phyloP scores from a whole-genome alignment of 305 asterid species.

The Solanum aculeatissimum region DNA sequence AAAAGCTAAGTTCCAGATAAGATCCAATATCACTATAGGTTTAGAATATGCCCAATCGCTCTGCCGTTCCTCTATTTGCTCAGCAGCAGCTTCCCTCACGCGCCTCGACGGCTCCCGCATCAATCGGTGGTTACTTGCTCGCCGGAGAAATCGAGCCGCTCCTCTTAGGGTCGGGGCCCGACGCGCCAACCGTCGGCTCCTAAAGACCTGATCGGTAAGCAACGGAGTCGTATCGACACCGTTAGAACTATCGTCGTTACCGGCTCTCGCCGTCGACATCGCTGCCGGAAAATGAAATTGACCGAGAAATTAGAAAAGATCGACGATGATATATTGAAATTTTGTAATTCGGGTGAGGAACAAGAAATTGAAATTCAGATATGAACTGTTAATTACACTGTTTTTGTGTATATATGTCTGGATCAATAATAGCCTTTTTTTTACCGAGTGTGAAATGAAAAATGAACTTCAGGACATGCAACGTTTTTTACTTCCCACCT shows the following conservation, averaged over 20 bases:
- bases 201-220: conserved; percentile 45
- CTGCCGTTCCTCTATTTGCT: conserved; percentile 82
- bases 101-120: conserved; percentile 80
- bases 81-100: conserved; percentile 78
- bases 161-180: conserved; percentile 64
- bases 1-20: conserved; percentile 73
- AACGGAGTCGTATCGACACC: conserved; percentile 47
- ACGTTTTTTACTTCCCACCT: background rate
- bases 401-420: background rate
- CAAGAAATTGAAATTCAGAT: background rate
- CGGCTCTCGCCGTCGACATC: conserved; percentile 7
- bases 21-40: conserved; percentile 70
- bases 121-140: conserved; percentile 71
- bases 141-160: conserved; percentile 75
- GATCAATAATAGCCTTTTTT: background rate
- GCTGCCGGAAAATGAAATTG: conserved; percentile 7
- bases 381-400: background rate
- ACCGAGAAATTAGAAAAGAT: background rate
- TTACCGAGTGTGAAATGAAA: background rate
- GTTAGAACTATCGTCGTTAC: background rate
- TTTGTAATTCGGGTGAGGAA: background rate
- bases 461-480: background rate
- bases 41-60: conserved; percentile 93
- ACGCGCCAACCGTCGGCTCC: conserved; percentile 42
- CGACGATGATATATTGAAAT: background rate